Percentiles rank a stretch among this genome's conserved stretches.
Evolutionary conservation across 1,139 yeast genomes (phyloP).

Genomic region (Eremothecium cymbalariae): DNA sequence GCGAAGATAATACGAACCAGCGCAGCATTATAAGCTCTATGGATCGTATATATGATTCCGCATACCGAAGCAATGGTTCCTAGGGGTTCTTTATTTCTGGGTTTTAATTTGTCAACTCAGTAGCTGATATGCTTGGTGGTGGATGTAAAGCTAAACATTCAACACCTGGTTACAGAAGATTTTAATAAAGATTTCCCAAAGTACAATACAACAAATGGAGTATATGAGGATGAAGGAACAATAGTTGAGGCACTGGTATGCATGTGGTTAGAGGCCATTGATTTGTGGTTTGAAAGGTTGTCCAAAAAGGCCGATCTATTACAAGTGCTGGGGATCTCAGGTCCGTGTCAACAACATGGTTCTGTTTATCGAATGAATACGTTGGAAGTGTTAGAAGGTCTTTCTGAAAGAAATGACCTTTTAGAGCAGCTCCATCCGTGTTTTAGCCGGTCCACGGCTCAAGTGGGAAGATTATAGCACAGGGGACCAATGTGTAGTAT

Average conservation of each 20-base stretch:
- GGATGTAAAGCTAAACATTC: constrained; percentile 44
- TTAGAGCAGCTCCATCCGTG: constrained; percentile 44
- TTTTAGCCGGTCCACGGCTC: constrained; percentile 60
- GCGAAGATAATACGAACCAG: no score
- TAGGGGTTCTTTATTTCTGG: constrained; percentile 51
- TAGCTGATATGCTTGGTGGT: constrained; percentile 73
- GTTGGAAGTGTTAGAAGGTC: constrained; percentile 36
- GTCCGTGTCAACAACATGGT: constrained; percentile 92
- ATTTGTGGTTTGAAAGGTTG: constrained; percentile 53
- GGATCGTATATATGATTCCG: no score
- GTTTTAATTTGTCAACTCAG: constrained; percentile 85
- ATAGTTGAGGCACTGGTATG: constrained; percentile 69
- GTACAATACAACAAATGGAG: constrained; percentile 67
- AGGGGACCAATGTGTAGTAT: constrained; percentile 52
- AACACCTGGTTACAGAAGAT: constrained; percentile 55
- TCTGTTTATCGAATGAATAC: constrained; percentile 85
- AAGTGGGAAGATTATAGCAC: constrained; percentile 97
- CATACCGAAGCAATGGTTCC: no score
- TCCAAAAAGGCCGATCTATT: constrained; percentile 38
- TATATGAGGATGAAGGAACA: constrained; percentile 44
- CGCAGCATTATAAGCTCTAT: no score
- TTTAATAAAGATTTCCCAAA: constrained; percentile 58
- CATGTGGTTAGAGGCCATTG: constrained; percentile 85
- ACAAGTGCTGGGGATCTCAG: constrained; percentile 62
- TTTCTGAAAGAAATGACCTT: constrained; percentile 33